phyloP scores from a whole-genome alignment of 768 basidiomycete genomes.

The Mycena polygramma region DNA sequence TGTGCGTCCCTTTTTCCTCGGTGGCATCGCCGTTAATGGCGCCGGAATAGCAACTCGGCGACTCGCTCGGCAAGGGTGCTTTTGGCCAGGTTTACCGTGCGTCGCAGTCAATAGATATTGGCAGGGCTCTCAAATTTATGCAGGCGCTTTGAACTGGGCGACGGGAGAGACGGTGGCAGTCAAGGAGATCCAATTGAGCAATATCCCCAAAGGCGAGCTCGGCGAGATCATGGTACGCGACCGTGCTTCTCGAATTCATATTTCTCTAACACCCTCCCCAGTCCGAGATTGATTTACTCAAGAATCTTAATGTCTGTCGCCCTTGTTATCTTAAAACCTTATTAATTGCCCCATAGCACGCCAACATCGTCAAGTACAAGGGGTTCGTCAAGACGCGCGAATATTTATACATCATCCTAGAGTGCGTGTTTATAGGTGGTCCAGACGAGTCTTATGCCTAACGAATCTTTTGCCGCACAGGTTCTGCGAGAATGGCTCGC shows the following conservation, averaged over 20 bases:
- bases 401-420: conserved; percentile 96
- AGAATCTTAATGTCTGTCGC: conserved; percentile 89
- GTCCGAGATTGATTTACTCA: conserved; percentile 97
- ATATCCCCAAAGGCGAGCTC: conserved; percentile 93
- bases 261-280: conserved; percentile 48
- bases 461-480: conserved; percentile 50
- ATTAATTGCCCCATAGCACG: conserved; percentile 67
- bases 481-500: conserved; percentile 98
- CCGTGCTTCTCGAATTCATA: conserved; percentile 4
- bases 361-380: conserved; percentile 99
- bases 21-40: conserved; percentile 10
- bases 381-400: conserved; percentile 97
- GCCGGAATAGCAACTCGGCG: conserved; percentile 86
- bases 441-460: background rate
- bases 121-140: conserved; percentile 6
- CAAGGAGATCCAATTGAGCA: conserved; percentile 96
- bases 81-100: conserved; percentile 97
- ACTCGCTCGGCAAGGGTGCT: conserved; percentile 95
- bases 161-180: conserved; percentile 99
- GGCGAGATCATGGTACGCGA: conserved; percentile 94
- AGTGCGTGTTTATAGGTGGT: conserved; percentile 62
- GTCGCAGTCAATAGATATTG: conserved; percentile 47
- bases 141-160: conserved; percentile 93
- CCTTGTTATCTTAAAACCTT: conserved; percentile 24
- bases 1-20: conserved; percentile 52